A percentile compares a stretch with the other conserved stretches of the same genome.
Conservation (phyloP, 2,329 filamentous ascomycete genomes). For the Aspergillus hiratsukae region DNA sequence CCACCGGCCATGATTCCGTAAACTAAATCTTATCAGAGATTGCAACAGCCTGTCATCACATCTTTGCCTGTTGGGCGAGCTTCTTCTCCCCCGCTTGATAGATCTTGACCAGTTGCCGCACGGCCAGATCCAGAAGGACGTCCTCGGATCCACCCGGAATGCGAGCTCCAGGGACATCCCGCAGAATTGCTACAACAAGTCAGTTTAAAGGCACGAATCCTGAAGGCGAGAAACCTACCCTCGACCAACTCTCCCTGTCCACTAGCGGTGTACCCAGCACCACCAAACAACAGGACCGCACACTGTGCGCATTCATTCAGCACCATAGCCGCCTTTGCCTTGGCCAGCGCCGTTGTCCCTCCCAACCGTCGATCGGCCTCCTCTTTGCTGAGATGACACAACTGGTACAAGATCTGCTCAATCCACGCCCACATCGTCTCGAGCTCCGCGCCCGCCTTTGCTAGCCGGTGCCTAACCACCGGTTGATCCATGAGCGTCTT, state of each 20-base stretch:
- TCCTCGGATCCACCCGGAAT: conserved; percentile 70
- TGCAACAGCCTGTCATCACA: conserved; percentile 10
- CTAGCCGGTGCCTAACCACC: conserved; percentile 68
- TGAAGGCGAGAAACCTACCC: conserved; percentile 46
- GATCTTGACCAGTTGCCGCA: conserved; percentile 67
- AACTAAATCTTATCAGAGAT: no score
- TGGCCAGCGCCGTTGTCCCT: conserved; percentile 66
- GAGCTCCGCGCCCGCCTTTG: conserved; percentile 63
- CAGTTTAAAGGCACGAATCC: conserved; percentile 8
- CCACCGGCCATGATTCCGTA: neutral
- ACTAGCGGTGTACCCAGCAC: conserved; percentile 65
- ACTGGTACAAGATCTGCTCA: conserved; percentile 65
- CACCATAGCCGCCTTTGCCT: conserved; percentile 68
- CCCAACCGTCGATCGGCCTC: conserved; percentile 55
- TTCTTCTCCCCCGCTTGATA: conserved; percentile 42
- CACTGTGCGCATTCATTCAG: conserved; percentile 66
- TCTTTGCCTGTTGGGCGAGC: conserved; percentile 25
- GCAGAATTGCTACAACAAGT: conserved; percentile 51
- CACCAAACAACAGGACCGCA: conserved; percentile 67
- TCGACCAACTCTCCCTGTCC: conserved; percentile 69
- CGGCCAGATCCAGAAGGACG: conserved; percentile 65
- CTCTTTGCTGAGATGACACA: conserved; percentile 54
- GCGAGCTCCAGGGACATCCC: conserved; percentile 58
- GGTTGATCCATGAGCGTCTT: conserved; percentile 69
- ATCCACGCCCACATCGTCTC: conserved; percentile 70